Evolutionary conservation across 768 basidiomycete species (phyloP).

Genomic region (Leccinum imitatum): DNA sequence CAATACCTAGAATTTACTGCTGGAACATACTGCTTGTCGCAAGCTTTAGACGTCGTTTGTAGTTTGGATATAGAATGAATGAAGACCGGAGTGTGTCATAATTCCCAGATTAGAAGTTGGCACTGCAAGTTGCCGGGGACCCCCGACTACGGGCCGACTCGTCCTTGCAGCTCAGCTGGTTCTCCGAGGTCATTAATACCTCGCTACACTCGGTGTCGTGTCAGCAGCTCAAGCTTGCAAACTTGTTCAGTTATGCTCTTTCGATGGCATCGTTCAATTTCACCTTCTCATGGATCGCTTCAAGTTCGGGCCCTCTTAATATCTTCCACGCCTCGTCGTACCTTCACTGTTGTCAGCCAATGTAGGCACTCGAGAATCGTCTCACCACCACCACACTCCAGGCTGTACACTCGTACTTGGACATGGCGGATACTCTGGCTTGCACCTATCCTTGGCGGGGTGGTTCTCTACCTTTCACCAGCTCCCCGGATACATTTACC

Average conservation of each 20-base stretch:
- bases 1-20: no score
- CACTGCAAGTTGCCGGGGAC: no score
- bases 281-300: constrained; percentile 27
- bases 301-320: constrained; percentile 10
- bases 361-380: constrained; percentile 11
- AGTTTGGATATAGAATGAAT: no score
- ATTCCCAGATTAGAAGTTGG: no score
- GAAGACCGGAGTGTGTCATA: no score
- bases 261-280: constrained; percentile 25
- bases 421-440: constrained; percentile 44
- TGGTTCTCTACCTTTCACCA: constrained; percentile 49
- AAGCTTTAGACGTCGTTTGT: no score
- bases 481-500: constrained; percentile 42
- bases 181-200: constrained; percentile 44
- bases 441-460: constrained; percentile 55
- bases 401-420: constrained; percentile 30
- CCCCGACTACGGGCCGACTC: no score
- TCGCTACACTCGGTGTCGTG: constrained; percentile 47
- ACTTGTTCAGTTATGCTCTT: constrained; percentile 34
- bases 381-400: constrained; percentile 11
- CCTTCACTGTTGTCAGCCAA: constrained; percentile 17
- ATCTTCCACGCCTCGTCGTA: constrained; percentile 20
- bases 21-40: no score
- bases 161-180: constrained; percentile 34
- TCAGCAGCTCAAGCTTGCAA: constrained; percentile 26